Evolutionary conservation across 1,139 yeast species (phyloP).

Genomic region (Diutina sp.): DNA sequence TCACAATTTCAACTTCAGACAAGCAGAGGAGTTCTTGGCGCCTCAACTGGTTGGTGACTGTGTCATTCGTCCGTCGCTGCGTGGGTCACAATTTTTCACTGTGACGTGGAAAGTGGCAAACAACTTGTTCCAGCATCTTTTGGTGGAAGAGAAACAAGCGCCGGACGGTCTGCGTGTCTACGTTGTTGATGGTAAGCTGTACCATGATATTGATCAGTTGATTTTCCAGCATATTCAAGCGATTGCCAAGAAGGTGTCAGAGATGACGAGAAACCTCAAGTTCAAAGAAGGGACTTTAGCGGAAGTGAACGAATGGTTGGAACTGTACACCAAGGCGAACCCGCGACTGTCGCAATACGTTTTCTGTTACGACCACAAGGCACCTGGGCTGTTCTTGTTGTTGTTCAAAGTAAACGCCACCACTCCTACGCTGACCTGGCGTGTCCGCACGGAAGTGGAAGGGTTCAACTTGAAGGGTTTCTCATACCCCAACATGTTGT

Average conservation of each 20-base stretch:
- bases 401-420: constrained; percentile 68
- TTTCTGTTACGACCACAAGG: constrained; percentile 80
- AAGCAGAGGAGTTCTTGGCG: constrained; percentile 90
- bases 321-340: constrained; percentile 82
- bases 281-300: constrained; percentile 71
- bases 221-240: constrained; percentile 82
- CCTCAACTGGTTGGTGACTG: constrained; percentile 84
- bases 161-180: constrained; percentile 17
- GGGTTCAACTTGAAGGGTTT: constrained; percentile 75
- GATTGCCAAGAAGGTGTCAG: constrained; percentile 72
- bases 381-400: constrained; percentile 84
- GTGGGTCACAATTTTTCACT: constrained; percentile 78
- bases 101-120: constrained; percentile 96
- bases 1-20: constrained; percentile 68
- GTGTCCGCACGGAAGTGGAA: constrained; percentile 75
- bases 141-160: constrained; percentile 46
- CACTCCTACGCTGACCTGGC: constrained; percentile 75
- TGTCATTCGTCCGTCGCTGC: constrained; percentile 89
- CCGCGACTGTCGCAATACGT: constrained; percentile 86
- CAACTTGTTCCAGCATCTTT: constrained; percentile 82
- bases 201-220: constrained; percentile 86
- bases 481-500: constrained; percentile 75
- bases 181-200: constrained; percentile 55
- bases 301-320: constrained; percentile 80
- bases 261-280: constrained; percentile 77